phyloP scores from a whole-genome alignment of 495 filamentous ascomycete genomes.

The Xylaria sp. region DNA sequence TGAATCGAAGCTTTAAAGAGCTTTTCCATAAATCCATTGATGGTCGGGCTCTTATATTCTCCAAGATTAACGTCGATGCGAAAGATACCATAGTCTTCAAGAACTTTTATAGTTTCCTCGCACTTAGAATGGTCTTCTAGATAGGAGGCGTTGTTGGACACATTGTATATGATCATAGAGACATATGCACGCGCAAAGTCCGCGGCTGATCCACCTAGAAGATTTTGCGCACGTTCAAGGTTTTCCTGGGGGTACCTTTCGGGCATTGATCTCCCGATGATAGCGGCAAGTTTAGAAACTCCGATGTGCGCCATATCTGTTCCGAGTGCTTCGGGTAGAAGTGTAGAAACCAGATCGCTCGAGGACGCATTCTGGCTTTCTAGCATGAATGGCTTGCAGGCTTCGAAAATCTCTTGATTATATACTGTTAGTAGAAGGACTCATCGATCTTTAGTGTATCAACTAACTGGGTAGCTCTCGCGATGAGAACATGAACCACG shows the following conservation, averaged over 20 bases:
- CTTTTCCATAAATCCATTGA: slow-evolving; percentile 11
- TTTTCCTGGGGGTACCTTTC: neutral
- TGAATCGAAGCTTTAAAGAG: slow-evolving; percentile 2
- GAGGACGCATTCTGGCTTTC: slow-evolving; percentile 6
- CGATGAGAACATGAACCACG: neutral
- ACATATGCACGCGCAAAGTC: neutral
- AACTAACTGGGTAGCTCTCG: slow-evolving; percentile 2
- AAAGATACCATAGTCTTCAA: slow-evolving; percentile 4
- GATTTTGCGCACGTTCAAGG: slow-evolving; percentile 2
- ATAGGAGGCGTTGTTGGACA: neutral
- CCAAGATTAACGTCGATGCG: neutral
- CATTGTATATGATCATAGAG: slow-evolving; percentile 4
- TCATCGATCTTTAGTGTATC: neutral
- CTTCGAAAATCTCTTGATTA: neutral
- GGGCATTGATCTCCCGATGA: slow-evolving; percentile 11
- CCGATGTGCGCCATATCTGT: neutral
- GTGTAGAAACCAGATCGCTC: slow-evolving; percentile 3
- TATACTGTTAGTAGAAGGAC: slow-evolving; percentile 10
- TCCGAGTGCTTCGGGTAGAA: slow-evolving; percentile 7
- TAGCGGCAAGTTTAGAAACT: slow-evolving; percentile 17
- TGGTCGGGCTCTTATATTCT: neutral
- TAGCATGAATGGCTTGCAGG: slow-evolving; percentile 2
- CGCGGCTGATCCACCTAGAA: neutral
- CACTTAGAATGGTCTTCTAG: neutral
- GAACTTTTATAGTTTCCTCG: neutral